phyloP scores from a whole-genome alignment of 1,284 basidiomycete species.

The Trichosporon sp. region DNA sequence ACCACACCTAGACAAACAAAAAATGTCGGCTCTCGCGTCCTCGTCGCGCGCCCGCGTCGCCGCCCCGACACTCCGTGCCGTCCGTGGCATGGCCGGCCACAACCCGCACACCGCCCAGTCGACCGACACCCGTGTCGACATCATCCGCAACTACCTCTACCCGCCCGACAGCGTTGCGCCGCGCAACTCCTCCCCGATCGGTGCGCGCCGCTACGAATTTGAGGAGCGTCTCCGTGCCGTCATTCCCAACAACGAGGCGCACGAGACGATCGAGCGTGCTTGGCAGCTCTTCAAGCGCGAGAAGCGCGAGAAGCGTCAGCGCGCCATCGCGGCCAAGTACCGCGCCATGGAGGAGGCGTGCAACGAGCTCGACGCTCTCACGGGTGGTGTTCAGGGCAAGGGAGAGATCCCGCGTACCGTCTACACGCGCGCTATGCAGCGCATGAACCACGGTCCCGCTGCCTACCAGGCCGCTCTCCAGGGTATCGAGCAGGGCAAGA shows the following conservation, averaged over 20 bases:
- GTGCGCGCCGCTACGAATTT: conserved; percentile 77
- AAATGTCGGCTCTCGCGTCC: conserved; percentile 25
- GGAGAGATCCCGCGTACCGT: conserved; percentile 52
- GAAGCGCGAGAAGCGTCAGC: conserved; percentile 67
- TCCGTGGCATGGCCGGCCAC: conserved; percentile 16
- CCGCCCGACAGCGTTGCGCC: conserved; percentile 64
- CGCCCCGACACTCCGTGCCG: neutral
- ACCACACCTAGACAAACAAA: neutral
- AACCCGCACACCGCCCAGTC: conserved; percentile 32
- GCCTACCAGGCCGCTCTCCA: conserved; percentile 27
- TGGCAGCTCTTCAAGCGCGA: conserved; percentile 82
- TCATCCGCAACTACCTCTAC: conserved; percentile 76
- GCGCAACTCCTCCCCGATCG: conserved; percentile 65
- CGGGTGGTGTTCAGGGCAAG: conserved; percentile 29
- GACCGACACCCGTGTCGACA: conserved; percentile 68
- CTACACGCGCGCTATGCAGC: conserved; percentile 73
- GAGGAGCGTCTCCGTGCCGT: conserved; percentile 70
- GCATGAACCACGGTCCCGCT: conserved; percentile 60
- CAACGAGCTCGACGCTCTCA: conserved; percentile 69
- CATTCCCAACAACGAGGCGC: conserved; percentile 80
- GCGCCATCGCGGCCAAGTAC: conserved; percentile 71
- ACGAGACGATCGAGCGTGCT: conserved; percentile 90
- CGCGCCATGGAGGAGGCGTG: conserved; percentile 76
- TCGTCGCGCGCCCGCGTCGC: conserved; percentile 20
- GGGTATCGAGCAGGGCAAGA: conserved; percentile 59